Base-by-base conservation (phyloP, 306 rosid species). In the Betula pendula region DNA sequence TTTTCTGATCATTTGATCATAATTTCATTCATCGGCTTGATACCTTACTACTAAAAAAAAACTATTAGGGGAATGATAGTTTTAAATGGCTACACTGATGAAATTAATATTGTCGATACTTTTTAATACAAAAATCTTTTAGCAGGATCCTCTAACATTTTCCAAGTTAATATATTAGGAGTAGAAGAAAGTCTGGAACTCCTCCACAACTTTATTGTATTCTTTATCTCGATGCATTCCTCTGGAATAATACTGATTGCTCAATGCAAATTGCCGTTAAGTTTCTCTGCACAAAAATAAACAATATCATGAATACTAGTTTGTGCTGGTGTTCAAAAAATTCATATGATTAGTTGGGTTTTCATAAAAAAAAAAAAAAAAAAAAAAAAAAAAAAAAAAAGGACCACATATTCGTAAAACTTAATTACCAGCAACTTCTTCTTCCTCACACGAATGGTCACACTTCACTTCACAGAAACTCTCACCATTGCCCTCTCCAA, bases 381-480 rank as follows among this genome's bases (percentile, higher is more conserved):
- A 59, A 25, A 58, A 11, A 11, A 29, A 29, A 29, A 4, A 51
- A 51, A 16, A 4, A 1, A 10, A 15, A n/a, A 22, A 15, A 8
- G n/a, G n/a, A n/a, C n/a, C n/a, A n/a, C 8, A 35, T 35, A 35
- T 35, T 53, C 10, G 1, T 2, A 55, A 43, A 24, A 38, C 17
- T 45, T 35, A 14, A 1, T 66, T 73, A 80, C 79, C 80, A 19
- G 52, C 67, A 49, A 1, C 1, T 20, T 75, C 71, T n/a, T 56
- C 43, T 0, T 20, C n/a, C 3, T 6, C 44, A 56, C 81, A 83
- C 0, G 56, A 40, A 15, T 16, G 8, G 44, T 71, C 78, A 19
- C 87, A 83, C 5, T 42, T 48, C 68, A 56, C 25, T 74, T 83
- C 75, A 43, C 84, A 76, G 14, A 13, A 10, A 13, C 17, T 22